Conservation (phyloP, 192 early-diverging fungal species). For the Spizellomyces punctatus region DNA sequence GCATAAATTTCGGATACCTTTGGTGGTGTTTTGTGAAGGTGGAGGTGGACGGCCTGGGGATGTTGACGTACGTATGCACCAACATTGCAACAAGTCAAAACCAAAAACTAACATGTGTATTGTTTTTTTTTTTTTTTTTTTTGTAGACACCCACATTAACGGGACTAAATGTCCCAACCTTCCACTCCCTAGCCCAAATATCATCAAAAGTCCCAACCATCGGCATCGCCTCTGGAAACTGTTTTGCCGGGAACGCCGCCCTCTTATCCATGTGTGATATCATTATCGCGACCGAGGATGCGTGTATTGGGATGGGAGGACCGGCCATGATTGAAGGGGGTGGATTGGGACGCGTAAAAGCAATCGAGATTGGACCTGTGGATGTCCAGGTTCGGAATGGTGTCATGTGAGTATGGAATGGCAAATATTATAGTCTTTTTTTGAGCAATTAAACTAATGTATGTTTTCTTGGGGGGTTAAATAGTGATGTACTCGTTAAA, state of each 20-base stretch:
- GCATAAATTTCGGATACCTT: slow-evolving; percentile 13
- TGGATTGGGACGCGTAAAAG: slow-evolving; percentile 24
- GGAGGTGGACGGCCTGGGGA: slow-evolving; percentile 33
- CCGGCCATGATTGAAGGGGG: slow-evolving; percentile 39
- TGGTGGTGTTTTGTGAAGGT: slow-evolving; percentile 34
- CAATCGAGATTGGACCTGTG: slow-evolving; percentile 30
- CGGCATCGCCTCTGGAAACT: slow-evolving; percentile 24
- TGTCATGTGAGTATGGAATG: background rate
- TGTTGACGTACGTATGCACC: slow-evolving; percentile 1
- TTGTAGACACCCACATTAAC: background rate
- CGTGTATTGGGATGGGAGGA: slow-evolving; percentile 26
- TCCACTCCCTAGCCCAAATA: background rate
- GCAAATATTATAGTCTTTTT: no score
- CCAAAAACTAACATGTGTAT: no score
- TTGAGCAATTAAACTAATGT: no score
- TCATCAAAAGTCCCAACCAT: slow-evolving; percentile 16
- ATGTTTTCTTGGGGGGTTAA: no score
- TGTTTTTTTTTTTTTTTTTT: no score
- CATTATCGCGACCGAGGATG: slow-evolving; percentile 2
- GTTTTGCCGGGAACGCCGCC: slow-evolving; percentile 32
- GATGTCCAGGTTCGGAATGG: slow-evolving; percentile 22
- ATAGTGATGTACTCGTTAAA: slow-evolving; percentile 8
- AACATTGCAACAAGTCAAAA: no score
- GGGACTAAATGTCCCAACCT: slow-evolving; percentile 14
- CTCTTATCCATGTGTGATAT: slow-evolving; percentile 21